These are phyloP conservation scores for Helianthus tuberosus DNA, from an alignment of 129 eudicot genomes.

Conservation along the genomic window DNA sequence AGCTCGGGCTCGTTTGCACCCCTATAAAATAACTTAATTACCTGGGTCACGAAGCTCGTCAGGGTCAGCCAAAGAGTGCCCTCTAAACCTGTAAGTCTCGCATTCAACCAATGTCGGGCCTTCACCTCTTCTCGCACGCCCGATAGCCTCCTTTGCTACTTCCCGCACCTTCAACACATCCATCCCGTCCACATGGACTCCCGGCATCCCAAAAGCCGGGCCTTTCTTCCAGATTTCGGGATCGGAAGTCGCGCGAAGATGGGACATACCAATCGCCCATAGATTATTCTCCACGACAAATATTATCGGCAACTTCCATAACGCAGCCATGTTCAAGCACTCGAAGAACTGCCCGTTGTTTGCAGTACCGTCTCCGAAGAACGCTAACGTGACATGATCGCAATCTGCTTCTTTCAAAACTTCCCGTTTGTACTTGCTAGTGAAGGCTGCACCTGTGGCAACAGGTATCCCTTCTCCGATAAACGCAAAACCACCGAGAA, in stretches of 20 bases:
- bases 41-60: constrained; percentile 40
- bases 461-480: constrained; percentile 34
- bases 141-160: constrained; percentile 33
- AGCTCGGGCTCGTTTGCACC: too few species aligned
- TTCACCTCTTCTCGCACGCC: constrained; percentile 32
- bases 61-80: constrained; percentile 39
- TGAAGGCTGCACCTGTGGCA: constrained; percentile 33
- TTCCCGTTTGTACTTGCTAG: constrained; percentile 31
- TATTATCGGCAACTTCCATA: constrained; percentile 33
- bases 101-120: constrained; percentile 36
- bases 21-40: neutral
- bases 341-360: constrained; percentile 35
- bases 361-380: constrained; percentile 36
- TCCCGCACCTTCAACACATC: constrained; percentile 38
- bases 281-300: constrained; percentile 33
- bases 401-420: constrained; percentile 34
- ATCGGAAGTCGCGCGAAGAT: constrained; percentile 34
- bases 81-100: constrained; percentile 34
- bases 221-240: constrained; percentile 36
- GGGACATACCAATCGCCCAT: constrained; percentile 38
- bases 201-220: constrained; percentile 35
- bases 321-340: constrained; percentile 35
- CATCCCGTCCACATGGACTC: constrained; percentile 35
- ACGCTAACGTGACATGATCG: constrained; percentile 33
- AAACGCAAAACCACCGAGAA: constrained; percentile 33